Percentiles rank a stretch among this genome's conserved stretches.
Conservation (phyloP, 2,329 filamentous ascomycete genomes). For the Fusarium sp. region DNA sequence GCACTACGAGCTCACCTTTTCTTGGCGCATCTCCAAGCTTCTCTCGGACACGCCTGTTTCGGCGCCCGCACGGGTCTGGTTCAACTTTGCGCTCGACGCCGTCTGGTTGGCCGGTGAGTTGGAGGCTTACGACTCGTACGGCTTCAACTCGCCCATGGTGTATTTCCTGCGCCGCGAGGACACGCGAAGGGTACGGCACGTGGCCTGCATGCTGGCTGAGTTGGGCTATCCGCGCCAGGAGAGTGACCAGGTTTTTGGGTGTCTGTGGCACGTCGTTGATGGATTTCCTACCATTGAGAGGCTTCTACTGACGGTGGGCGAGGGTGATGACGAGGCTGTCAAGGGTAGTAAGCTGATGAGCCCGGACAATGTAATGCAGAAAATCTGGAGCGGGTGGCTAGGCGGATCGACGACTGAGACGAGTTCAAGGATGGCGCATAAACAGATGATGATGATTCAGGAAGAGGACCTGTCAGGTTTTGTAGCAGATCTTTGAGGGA, state of each 20-base stretch:
- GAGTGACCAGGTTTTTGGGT: conserved; percentile 59
- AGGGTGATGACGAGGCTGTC: conserved; percentile 51
- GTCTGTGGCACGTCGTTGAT: conserved; percentile 61
- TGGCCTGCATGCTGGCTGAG: conserved; percentile 58
- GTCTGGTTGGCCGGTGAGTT: conserved; percentile 61
- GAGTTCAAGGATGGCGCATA: conserved; percentile 54
- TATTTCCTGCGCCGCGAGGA: conserved; percentile 60
- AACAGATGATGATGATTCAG: conserved; percentile 57
- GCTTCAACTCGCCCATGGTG: conserved; percentile 61
- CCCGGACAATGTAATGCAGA: conserved; percentile 56
- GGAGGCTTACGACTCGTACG: conserved; percentile 59
- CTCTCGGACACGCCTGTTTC: conserved; percentile 50
- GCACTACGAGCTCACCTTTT: conserved; percentile 60
- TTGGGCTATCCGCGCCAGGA: conserved; percentile 57
- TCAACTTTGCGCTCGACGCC: conserved; percentile 61
- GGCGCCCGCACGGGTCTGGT: conserved; percentile 56
- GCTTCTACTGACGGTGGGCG: conserved; percentile 56
- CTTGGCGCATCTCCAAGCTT: conserved; percentile 58
- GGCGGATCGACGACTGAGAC: conserved; percentile 53
- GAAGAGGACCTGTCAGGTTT: conserved; percentile 56
- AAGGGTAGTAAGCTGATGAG: conserved; percentile 45
- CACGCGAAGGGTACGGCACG: conserved; percentile 55
- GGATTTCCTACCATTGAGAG: conserved; percentile 52
- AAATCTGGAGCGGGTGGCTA: conserved; percentile 61
- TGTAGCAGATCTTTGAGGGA: conserved; percentile 31